A percentile compares a stretch with the other conserved stretches of the same genome.
Conservation (phyloP, 257 asterid species). For the Nyctanthes arbortristis region DNA sequence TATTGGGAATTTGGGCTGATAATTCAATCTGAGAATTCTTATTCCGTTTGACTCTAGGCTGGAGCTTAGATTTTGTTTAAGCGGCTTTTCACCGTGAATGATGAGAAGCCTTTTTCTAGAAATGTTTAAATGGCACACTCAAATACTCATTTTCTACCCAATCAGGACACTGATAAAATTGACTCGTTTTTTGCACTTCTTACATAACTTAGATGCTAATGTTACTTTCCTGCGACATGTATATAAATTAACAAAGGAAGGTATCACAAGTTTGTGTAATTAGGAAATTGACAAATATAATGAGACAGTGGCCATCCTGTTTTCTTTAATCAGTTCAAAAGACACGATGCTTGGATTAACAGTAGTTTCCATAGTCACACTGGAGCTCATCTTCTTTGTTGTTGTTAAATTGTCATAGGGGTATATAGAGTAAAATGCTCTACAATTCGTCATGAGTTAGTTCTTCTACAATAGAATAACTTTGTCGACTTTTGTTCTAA, state of each 20-base stretch:
- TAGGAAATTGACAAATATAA: neutral
- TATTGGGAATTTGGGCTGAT: neutral
- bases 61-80: neutral
- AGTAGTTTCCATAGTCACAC: neutral
- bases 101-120: neutral
- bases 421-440: neutral
- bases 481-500: neutral
- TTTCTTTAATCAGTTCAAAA: neutral
- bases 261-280: neutral
- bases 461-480: constrained; percentile 11
- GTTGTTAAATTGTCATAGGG: neutral
- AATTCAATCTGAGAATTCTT: neutral
- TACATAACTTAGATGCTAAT: neutral
- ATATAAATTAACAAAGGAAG: neutral
- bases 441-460: constrained; percentile 1
- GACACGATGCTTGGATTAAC: neutral
- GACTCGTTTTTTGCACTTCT: neutral
- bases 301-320: neutral
- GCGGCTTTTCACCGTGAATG: neutral
- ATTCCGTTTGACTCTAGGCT: neutral
- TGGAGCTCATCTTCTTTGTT: neutral
- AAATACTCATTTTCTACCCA: neutral
- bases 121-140: neutral
- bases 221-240: neutral
- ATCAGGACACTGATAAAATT: neutral